A percentile compares a stretch with the other conserved stretches of the same genome.
Conservation (phyloP, 345 rosid species). For the Garcia nutans region DNA sequence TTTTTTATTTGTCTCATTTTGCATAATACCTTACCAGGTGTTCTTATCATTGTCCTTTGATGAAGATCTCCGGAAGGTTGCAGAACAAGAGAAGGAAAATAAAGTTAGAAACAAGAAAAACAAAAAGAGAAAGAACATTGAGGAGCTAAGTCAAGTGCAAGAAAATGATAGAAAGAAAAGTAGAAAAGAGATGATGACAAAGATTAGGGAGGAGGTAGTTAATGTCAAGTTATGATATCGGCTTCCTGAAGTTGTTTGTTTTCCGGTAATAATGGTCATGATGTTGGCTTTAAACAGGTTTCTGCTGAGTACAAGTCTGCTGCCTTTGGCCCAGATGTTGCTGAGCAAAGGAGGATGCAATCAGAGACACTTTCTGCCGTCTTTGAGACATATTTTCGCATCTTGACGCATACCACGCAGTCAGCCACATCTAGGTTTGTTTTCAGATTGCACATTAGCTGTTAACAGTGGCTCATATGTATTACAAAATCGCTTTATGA, state of each 20-base stretch:
- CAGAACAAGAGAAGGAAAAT: conserved; percentile 35
- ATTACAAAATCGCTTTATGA: not conserved
- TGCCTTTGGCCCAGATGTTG: conserved; percentile 55
- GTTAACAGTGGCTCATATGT: conserved; percentile 7
- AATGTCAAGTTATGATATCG: not conserved
- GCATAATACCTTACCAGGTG: conserved; percentile 46
- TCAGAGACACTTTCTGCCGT: conserved; percentile 77
- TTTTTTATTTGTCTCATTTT: not conserved
- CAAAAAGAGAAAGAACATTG: conserved; percentile 52
- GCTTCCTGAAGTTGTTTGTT: not conserved
- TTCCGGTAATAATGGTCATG: not conserved
- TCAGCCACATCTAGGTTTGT: conserved; percentile 52
- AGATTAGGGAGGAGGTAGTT: conserved; percentile 76
- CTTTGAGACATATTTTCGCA: conserved; percentile 87
- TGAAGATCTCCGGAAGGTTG: conserved; percentile 63
- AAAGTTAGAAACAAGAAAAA: conserved; percentile 51
- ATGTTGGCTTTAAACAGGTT: conserved; percentile 47
- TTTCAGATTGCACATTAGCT: not conserved
- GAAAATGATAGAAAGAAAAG: conserved; percentile 66
- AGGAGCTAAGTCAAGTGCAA: conserved; percentile 51
- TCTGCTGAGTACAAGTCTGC: conserved; percentile 79
- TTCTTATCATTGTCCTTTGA: conserved; percentile 81
- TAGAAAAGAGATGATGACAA: conserved; percentile 60
- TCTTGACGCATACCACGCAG: conserved; percentile 70
- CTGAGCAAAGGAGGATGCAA: conserved; percentile 70